Base-by-base conservation (phyloP, 2,329 filamentous ascomycete genomes). In the Pseudogymnoascus sp. region DNA sequence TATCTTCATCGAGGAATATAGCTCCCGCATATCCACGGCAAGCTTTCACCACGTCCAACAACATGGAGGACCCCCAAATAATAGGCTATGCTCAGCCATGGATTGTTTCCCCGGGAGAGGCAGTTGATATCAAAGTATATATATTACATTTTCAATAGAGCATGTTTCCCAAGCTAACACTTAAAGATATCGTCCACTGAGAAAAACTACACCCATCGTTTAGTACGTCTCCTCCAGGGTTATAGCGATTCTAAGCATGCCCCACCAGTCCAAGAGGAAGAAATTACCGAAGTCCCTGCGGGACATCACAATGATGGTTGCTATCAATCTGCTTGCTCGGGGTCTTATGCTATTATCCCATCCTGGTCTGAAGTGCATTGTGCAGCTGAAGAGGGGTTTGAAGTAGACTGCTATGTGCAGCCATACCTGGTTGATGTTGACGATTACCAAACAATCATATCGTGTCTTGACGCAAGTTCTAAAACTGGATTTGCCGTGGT, bases 81-180 rank as follows among this genome's bases (percentile, higher is more conserved):
- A 64, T 66, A 10, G 65, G 65, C 15, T 66, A 66, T 57, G 65
- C 57, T n/a, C 55, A 66, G 28, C 65, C 65, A 21, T 63, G 63
- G 61, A 62, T 66, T 48, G 64, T 62, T 21, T 65, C 64, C n/a
- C 64, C 65, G 3, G 65, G 64, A n/a, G 62, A 66, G 21, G n/a
- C 21, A 5, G 62, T 66, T 37, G 63, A 61, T 28, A 61, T 67
- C 58, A 65, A 67, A 58, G 65, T 66, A 57, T 52, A 35, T 41
- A 30, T 18, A 5, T 30, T 10, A 7, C n/a, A n/a, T n/a, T n/a
- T 30, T 13, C 5, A 33, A 30, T 5, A 6, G n/a, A 8, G 4
- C 15, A 28, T 33, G 15, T 23, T 62, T 55, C 55, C 33, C 37
- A 30, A 60, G 57, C 61, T 61, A 39, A 52, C 55, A 45, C 19